Base-by-base conservation (phyloP, 1,284 basidiomycete species). In the Naganishia sp. region DNA sequence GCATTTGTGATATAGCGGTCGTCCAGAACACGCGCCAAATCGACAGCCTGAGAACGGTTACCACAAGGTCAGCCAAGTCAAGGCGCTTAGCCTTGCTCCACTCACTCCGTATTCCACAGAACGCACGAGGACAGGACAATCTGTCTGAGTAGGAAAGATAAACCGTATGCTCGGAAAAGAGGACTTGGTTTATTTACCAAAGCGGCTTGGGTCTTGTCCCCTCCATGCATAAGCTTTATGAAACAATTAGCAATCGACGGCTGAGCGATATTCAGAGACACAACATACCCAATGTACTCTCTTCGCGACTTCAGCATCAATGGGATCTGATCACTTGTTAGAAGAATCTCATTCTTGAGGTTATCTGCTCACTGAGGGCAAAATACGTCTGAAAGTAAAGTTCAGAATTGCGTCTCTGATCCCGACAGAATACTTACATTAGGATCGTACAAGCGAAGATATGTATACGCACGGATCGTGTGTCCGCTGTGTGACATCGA, bases 31-130 rank as follows among this genome's bases (percentile, higher is more conserved):
- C 44, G 25, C 10, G 64, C 55, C n/a, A 59, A n/a, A 25, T 66
- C 64, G 18, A 66, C 49, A 13, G 49, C 39, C 64, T 66, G 18
- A 2, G 31, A n/a, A 28, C 23, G 33, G 16, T 49, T 15, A 31
- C 21, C 33, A 36, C 11, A 42, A 45, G 11, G 18, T 65, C n/a
- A 65, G 45, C 18, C 16, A 16, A 25, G 13, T 16, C 15, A 44
- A 10, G 33, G 33, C 7, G 31, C 10, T 33, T 18, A 11, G 39
- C 43, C 13, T 21, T 33, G 44, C 18, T 46, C 18, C 13, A 43
- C 45, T 28, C 44, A 66, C 64, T 42, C 64, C 64, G 54, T 66
- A 66, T 13, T 66, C 64, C 23, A 48, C 52, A 28, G 49, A 66
- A 15, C 56, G 36, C 11, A 23, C 48, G 33, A 66, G 23, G 13